phyloP scores from a whole-genome alignment of 805 yeast genomes.

The Lachancea lanzarotensis region DNA sequence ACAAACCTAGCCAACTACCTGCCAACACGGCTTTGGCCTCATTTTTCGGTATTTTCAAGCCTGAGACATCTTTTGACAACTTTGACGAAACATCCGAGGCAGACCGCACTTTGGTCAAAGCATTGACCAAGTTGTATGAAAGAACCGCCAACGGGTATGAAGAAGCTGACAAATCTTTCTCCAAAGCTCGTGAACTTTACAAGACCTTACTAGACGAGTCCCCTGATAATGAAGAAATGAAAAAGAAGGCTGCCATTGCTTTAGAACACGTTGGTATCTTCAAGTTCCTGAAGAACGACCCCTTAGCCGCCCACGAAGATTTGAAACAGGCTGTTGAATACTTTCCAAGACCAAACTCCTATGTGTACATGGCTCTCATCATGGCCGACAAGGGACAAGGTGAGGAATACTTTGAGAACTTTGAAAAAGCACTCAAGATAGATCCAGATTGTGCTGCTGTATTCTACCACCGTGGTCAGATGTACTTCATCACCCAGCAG shows the following conservation, averaged over 20 bases:
- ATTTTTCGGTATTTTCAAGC: constrained; percentile 78
- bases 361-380: constrained; percentile 74
- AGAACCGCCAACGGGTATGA: constrained; percentile 36
- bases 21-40: constrained; percentile 79
- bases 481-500: constrained; percentile 73
- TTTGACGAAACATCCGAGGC: constrained; percentile 52
- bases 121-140: constrained; percentile 48
- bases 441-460: constrained; percentile 73
- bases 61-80: constrained; percentile 43
- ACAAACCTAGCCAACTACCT: constrained; percentile 49
- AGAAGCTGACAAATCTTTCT: constrained; percentile 37
- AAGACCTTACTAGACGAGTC: constrained; percentile 21
- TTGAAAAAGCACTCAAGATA: constrained; percentile 60
- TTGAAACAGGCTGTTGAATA: constrained; percentile 60
- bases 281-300: constrained; percentile 72
- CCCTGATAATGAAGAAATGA: constrained; percentile 23
- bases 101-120: constrained; percentile 59
- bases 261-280: constrained; percentile 80
- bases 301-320: constrained; percentile 54
- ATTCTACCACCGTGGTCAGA: constrained; percentile 92
- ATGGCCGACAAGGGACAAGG: constrained; percentile 77
- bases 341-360: constrained; percentile 73
- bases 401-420: constrained; percentile 58
- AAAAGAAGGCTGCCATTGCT: constrained; percentile 56
- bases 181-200: constrained; percentile 52